Percentiles rank a stretch among this genome's conserved stretches.
Evolutionary conservation across 1,284 basidiomycete genomes (phyloP).

Genomic region (Trametes hirsuta): DNA sequence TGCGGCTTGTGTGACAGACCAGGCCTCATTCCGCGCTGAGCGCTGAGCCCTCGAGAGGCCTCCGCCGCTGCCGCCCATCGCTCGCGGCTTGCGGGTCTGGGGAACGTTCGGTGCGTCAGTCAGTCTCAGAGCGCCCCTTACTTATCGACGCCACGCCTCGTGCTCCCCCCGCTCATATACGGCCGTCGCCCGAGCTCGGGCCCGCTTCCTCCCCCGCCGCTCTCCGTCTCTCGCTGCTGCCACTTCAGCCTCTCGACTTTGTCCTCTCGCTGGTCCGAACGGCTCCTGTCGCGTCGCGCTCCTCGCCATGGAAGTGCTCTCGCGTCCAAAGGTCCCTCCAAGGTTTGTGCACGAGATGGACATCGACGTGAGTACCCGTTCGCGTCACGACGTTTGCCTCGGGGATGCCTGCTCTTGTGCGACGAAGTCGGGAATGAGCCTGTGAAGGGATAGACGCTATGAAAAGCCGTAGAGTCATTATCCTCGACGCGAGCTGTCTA

Average conservation of each 20-base stretch:
- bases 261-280: background rate
- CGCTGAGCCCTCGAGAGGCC: background rate
- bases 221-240: background rate
- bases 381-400: background rate
- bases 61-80: background rate
- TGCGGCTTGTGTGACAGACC: background rate
- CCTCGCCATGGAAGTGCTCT: constrained; percentile 10
- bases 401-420: too few relatives aligned
- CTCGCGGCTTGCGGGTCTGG: background rate
- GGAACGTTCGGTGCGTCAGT: background rate
- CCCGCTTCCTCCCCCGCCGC: background rate
- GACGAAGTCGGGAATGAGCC: too few relatives aligned
- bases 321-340: constrained; percentile 2
- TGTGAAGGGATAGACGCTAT: too few relatives aligned
- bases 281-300: background rate
- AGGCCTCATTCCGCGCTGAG: too few relatives aligned
- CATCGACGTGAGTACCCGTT: constrained; percentile 1
- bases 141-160: constrained; percentile 18
- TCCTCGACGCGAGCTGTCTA: too few relatives aligned
- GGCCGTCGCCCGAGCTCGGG: background rate
- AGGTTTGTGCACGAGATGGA: background rate
- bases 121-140: constrained; percentile 8
- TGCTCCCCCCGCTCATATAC: constrained; percentile 5
- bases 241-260: background rate
- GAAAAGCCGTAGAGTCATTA: too few relatives aligned